Evolutionary conservation across 495 filamentous ascomycete genomes (phyloP), one percentile per base, ranked within the genome.

Genomic region (Penicillium bialowiezense): DNA sequence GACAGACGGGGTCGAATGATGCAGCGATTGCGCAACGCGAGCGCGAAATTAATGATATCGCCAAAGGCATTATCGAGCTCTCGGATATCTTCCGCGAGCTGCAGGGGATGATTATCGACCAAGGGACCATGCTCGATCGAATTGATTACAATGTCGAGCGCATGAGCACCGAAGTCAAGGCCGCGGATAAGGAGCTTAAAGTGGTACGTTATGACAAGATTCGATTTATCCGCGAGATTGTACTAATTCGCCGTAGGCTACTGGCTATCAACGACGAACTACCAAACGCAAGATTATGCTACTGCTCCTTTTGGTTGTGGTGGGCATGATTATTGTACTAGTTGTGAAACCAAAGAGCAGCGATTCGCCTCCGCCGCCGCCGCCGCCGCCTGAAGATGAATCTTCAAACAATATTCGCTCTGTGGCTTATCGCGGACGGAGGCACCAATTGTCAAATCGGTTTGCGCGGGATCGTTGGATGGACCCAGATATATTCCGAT

Each of bases 121-220:
- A 98, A 69, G 93, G 93, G 10, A 97, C 90, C 21, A 90, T 98
- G 87, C 81, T 98, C 18, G 93, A 98, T 70, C 81, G 93, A 29
- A 97, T 98, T 59, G 93, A 98, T 63, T 98, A 96, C 71, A 98
- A 98, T 64, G 87, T 98, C 29, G 93, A 98, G 71, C 77, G 80
- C 48, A 96, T 97, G 90, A 83, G 80, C 10, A 82, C 80, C 19
- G 87, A 97, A 59, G 89, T 97, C 24, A 95, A 96, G 64, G 84
- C 77, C 15, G 93, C 93, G 7, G 90, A 93, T 50, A 92, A 91
- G 66, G 93, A 98, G 69, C 77, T 98, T 44, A 88, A 79, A 52
- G 83, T 92, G 48, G 89, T 89, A 67, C 55, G 78, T 71, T 47
- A 19, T 23, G 28, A 18, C 18, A 32, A 32, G 12, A n/a, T 44